Conservation (phyloP, 139 green algal genomes). For the Chlorella ohadii region DNA sequence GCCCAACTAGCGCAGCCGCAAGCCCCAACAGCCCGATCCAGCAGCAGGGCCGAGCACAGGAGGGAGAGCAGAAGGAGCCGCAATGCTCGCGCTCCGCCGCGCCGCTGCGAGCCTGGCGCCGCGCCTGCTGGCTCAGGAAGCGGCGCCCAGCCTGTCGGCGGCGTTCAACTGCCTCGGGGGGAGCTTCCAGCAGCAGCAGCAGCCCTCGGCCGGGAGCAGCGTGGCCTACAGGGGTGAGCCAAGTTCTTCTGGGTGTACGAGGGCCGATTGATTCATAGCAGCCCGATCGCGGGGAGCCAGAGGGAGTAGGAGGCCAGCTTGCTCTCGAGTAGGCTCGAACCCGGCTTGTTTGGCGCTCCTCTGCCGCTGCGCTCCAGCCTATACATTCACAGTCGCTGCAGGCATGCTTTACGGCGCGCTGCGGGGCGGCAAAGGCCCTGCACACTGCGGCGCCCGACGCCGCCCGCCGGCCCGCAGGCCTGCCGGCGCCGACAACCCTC, state of each 20-base stretch:
- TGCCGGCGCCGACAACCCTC: background rate
- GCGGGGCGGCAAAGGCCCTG: too few species aligned
- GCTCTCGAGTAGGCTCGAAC: too few species aligned
- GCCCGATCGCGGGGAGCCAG: too few species aligned
- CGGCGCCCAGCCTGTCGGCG: background rate
- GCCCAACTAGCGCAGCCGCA: background rate
- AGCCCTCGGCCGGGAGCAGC: conserved; percentile 31
- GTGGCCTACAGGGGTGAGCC: background rate
- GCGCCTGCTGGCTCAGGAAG: conserved; percentile 7
- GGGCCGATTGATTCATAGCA: too few species aligned
- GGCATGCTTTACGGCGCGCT: too few species aligned
- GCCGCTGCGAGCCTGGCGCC: conserved; percentile 31
- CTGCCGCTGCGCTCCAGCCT: too few species aligned
- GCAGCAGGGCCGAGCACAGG: background rate
- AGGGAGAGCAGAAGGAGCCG: background rate
- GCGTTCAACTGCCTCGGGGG: conserved; percentile 12
- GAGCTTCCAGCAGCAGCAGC: background rate
- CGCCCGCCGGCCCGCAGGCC: too few species aligned
- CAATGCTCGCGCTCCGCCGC: conserved; percentile 34
- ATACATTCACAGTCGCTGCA: too few species aligned
- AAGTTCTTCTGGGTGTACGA: too few species aligned
- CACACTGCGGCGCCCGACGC: too few species aligned
- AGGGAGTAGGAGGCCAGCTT: too few species aligned
- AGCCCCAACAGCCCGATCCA: background rate
- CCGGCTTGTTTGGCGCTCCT: too few species aligned